Evolutionary conservation across 495 filamentous ascomycete genomes (phyloP).

Genomic region (Chaetomium cochliodes): DNA sequence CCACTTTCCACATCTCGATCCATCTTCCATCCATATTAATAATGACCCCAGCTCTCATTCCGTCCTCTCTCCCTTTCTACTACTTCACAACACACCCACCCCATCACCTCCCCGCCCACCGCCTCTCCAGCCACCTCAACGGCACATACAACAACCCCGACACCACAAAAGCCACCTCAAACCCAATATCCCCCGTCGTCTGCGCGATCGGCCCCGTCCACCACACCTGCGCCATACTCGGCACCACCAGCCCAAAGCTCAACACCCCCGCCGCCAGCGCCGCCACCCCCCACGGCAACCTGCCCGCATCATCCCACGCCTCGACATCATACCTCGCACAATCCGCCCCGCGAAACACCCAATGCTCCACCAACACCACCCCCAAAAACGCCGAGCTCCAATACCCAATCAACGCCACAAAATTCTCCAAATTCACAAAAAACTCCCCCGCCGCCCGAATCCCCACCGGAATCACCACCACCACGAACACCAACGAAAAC

Average conservation of each 20-base stretch:
- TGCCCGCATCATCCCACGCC: conserved; percentile 48
- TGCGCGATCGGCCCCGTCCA: conserved; percentile 54
- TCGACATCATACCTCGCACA: conserved; percentile 44
- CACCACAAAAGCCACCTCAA: conserved; percentile 55
- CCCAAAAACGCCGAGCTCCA: conserved; percentile 56
- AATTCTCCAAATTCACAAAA: conserved; percentile 53
- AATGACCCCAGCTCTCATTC: too few relatives aligned
- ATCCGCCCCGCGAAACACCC: conserved; percentile 42
- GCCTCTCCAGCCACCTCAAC: conserved; percentile 44
- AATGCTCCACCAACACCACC: conserved; percentile 51
- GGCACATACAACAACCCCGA: conserved; percentile 50
- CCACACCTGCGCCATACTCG: conserved; percentile 57
- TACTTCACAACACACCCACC: not conserved
- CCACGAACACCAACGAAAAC: conserved; percentile 51
- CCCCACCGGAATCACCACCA: conserved; percentile 52
- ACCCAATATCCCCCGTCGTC: conserved; percentile 58
- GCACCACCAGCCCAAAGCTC: conserved; percentile 50
- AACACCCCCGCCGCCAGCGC: conserved; percentile 43
- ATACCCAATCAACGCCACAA: conserved; percentile 55
- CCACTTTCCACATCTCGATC: too few relatives aligned
- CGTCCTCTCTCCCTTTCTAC: not conserved
- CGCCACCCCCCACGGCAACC: conserved; percentile 49
- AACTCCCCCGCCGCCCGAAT: conserved; percentile 53
- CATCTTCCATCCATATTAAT: too few relatives aligned
- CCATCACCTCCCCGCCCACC: conserved; percentile 24